Conservation (phyloP, 306 rosid species). For the Clitoria ternatea region DNA sequence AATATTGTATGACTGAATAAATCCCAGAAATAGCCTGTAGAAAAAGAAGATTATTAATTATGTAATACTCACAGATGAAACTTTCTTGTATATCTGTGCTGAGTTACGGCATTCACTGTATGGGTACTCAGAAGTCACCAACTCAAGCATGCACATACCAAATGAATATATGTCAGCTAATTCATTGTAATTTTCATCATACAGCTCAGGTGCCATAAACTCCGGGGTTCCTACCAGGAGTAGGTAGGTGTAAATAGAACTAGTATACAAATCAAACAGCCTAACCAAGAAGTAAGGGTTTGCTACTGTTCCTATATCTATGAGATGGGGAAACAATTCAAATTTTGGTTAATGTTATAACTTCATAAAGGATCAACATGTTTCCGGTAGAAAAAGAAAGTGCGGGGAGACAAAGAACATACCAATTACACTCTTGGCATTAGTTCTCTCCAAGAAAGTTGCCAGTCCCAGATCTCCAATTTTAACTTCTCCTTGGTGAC, state of each 20-base stretch:
- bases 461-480: conserved; percentile 52
- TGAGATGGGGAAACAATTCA: not conserved
- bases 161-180: conserved; percentile 50
- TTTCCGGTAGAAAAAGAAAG: not conserved
- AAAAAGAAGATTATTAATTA: not conserved
- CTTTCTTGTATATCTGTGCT: conserved; percentile 52
- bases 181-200: conserved; percentile 50
- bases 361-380: not conserved
- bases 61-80: conserved; percentile 44
- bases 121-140: conserved; percentile 48
- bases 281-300: not conserved
- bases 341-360: not conserved
- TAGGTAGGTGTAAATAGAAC: not conserved
- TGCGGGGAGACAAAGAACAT: conserved; percentile 7
- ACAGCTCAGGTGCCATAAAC: conserved; percentile 55
- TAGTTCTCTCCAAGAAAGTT: conserved; percentile 37
- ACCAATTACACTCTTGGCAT: conserved; percentile 49
- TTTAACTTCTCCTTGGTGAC: conserved; percentile 54
- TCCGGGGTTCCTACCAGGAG: conserved; percentile 46
- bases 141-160: conserved; percentile 54
- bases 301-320: not conserved
- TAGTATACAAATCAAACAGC: not conserved
- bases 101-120: conserved; percentile 52
- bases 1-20: conserved; percentile 7
- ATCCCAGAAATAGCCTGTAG: not conserved